These are phyloP conservation scores for Linanthus parryae DNA, from an alignment of 148 eudicot genomes.

Conservation along the genomic window DNA sequence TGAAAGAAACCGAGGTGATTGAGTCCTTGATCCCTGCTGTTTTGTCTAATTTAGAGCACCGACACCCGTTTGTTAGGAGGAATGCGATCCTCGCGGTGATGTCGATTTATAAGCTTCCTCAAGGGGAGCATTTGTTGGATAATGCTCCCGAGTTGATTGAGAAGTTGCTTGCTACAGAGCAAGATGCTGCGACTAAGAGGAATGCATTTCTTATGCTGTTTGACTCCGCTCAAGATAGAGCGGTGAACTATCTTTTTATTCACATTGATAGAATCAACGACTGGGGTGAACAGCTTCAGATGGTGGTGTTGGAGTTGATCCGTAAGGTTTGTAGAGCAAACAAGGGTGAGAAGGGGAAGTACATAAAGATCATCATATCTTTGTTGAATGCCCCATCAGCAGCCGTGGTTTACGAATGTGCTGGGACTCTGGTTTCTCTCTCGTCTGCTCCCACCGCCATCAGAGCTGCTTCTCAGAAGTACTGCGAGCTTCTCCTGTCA, in stretches of 20 bases:
- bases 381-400: conserved; percentile 82
- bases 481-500: conserved; percentile 79
- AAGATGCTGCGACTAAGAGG: conserved; percentile 83
- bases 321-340: conserved; percentile 81
- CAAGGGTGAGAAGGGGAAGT: conserved; percentile 82
- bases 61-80: conserved; percentile 70
- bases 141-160: conserved; percentile 76
- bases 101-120: conserved; percentile 79
- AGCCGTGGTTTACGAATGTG: conserved; percentile 87
- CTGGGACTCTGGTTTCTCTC: conserved; percentile 83
- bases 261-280: conserved; percentile 68
- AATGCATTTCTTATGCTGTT: conserved; percentile 91
- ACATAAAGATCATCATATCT: conserved; percentile 79
- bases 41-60: conserved; percentile 57
- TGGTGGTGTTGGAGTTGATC: conserved; percentile 91
- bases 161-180: conserved; percentile 60
- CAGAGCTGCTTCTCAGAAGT: conserved; percentile 84
- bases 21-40: conserved; percentile 71
- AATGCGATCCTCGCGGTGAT: conserved; percentile 66
- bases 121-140: conserved; percentile 62
- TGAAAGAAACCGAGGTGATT: conserved; percentile 65
- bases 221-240: conserved; percentile 81
- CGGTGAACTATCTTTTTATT: conserved; percentile 66
- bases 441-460: conserved; percentile 97
- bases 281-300: conserved; percentile 86